These are phyloP conservation scores for Leccinum olivaceoglutinosum DNA, from an alignment of 1,284 basidiomycete species.

Conservation along the genomic window DNA sequence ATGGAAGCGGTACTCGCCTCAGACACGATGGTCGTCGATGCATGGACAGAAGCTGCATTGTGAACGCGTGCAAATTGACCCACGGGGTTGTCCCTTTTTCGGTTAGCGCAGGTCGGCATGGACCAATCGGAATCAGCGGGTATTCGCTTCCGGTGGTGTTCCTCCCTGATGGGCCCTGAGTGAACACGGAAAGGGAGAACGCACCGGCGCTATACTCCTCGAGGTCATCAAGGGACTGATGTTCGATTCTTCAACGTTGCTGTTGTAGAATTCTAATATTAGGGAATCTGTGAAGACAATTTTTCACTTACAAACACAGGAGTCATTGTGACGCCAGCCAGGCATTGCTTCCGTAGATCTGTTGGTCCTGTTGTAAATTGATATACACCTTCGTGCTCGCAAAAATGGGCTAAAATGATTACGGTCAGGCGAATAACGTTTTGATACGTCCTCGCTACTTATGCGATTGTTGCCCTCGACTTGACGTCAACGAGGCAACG, in stretches of 20 bases:
- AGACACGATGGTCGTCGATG: conserved; percentile 18
- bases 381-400: background rate
- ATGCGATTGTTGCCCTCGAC: background rate
- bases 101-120: background rate
- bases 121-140: background rate
- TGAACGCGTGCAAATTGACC: conserved; percentile 2
- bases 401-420: background rate
- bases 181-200: background rate
- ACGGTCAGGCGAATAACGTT: background rate
- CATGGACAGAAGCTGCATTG: conserved; percentile 1
- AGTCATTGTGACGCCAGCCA: background rate
- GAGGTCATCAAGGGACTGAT: conserved; percentile 14
- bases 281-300: background rate
- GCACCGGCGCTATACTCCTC: conserved; percentile 6
- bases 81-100: background rate
- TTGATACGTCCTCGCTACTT: background rate
- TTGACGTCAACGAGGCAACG: conserved; percentile 1
- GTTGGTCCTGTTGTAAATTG: background rate
- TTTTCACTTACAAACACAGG: background rate
- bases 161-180: background rate
- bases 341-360: background rate
- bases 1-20: background rate
- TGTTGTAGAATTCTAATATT: background rate
- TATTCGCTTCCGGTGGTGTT: conserved; percentile 2
- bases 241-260: background rate